These are phyloP conservation scores for Mycena leptocephala DNA, from an alignment of 768 basidiomycete genomes.

Conservation along the genomic window DNA sequence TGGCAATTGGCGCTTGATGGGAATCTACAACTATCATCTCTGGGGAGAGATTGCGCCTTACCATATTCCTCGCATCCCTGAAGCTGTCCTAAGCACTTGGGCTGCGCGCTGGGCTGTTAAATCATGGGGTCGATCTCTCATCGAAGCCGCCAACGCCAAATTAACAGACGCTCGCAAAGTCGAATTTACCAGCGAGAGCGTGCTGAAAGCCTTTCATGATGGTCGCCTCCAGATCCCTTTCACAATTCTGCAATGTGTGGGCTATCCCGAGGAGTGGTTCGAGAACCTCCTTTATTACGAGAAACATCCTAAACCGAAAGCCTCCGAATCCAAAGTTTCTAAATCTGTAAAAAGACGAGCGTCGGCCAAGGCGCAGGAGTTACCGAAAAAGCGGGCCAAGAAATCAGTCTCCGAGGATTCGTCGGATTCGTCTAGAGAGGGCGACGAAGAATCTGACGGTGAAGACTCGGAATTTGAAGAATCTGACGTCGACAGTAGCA, in stretches of 20 bases:
- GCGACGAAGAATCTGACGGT: neutral
- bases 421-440: neutral
- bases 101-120: slow-evolving; percentile 2
- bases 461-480: no score
- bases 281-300: slow-evolving; percentile 31
- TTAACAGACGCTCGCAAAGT: slow-evolving; percentile 1
- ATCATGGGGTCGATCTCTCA: slow-evolving; percentile 18
- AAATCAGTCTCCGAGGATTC: neutral
- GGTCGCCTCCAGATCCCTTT: slow-evolving; percentile 37
- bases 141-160: slow-evolving; percentile 4
- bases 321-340: neutral
- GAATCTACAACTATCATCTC: slow-evolving; percentile 26
- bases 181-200: neutral
- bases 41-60: slow-evolving; percentile 33
- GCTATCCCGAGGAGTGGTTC: slow-evolving; percentile 39
- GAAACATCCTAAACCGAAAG: slow-evolving; percentile 32
- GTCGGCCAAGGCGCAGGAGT: neutral
- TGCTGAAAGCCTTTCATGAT: slow-evolving; percentile 34
- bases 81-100: slow-evolving; percentile 22
- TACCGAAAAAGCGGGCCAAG: neutral
- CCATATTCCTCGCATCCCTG: slow-evolving; percentile 28
- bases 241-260: slow-evolving; percentile 38
- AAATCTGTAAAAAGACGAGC: neutral
- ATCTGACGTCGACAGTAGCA: neutral
- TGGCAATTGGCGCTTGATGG: slow-evolving; percentile 29